Evolutionary conservation across 2,329 filamentous ascomycete genomes (phyloP).

Genomic region (Allantophomopsis cytisporea): DNA sequence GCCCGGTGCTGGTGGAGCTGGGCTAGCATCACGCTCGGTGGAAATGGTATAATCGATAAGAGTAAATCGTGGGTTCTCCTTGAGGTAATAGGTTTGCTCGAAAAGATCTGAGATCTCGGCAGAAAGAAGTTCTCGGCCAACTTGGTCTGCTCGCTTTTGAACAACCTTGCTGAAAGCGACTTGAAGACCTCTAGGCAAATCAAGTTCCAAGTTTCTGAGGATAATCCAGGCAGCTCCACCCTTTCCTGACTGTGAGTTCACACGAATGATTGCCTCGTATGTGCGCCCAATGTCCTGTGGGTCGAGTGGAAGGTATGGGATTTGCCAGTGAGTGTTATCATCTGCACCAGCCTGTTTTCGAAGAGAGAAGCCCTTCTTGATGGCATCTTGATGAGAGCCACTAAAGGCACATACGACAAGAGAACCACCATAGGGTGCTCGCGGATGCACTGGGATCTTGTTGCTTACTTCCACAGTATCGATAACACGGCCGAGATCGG

Average conservation of each 20-base stretch:
- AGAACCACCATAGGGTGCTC: slow-evolving; percentile 81
- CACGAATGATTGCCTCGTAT: slow-evolving; percentile 96
- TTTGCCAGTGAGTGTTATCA: slow-evolving; percentile 60
- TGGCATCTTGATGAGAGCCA: slow-evolving; percentile 88
- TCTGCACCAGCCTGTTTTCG: slow-evolving; percentile 46
- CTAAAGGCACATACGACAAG: slow-evolving; percentile 89
- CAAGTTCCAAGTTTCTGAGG: slow-evolving; percentile 74
- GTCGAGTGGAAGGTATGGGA: slow-evolving; percentile 88
- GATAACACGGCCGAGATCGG: slow-evolving; percentile 74
- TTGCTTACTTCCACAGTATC: slow-evolving; percentile 83
- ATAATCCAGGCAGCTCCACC: slow-evolving; percentile 93
- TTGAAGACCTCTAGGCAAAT: slow-evolving; percentile 84
- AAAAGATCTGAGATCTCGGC: slow-evolving; percentile 82
- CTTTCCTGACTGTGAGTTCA: slow-evolving; percentile 95
- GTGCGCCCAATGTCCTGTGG: slow-evolving; percentile 86
- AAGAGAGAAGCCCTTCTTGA: slow-evolving; percentile 77
- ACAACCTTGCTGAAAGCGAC: slow-evolving; percentile 83
- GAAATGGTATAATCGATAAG: slow-evolving; percentile 87
- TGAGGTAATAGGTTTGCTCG: slow-evolving; percentile 74
- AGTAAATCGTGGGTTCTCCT: slow-evolving; percentile 70
- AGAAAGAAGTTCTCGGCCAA: slow-evolving; percentile 73
- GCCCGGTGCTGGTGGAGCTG: slow-evolving; percentile 51
- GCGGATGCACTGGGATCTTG: slow-evolving; percentile 85
- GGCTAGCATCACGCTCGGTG: slow-evolving; percentile 66
- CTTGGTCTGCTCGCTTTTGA: slow-evolving; percentile 64